Percentiles rank a stretch among this genome's conserved stretches.
Conservation (phyloP, 768 basidiomycete genomes). For the Leucocoprinus sp. region DNA sequence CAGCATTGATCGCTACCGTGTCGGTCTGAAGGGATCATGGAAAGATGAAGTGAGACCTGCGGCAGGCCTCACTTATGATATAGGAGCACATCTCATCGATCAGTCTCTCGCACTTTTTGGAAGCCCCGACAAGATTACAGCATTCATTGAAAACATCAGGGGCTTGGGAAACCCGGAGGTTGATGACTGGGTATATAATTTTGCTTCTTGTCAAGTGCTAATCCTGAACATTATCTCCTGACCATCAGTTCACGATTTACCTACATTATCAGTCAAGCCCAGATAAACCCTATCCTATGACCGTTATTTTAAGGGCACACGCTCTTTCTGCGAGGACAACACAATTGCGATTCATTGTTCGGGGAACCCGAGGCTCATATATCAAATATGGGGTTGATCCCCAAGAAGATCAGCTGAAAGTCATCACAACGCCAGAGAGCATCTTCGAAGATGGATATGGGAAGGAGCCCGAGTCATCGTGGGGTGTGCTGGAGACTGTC, state of each 20-base stretch:
- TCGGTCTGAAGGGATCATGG: constrained; percentile 63
- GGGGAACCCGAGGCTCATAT: constrained; percentile 65
- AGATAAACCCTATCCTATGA: constrained; percentile 44
- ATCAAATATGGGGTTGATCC: constrained; percentile 70
- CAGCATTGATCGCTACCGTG: constrained; percentile 72
- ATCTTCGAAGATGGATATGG: constrained; percentile 46
- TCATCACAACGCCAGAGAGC: constrained; percentile 35
- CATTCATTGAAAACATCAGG: constrained; percentile 61
- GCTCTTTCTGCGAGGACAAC: constrained; percentile 57
- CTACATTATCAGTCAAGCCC: constrained; percentile 40
- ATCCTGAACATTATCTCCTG: background rate
- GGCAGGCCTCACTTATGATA: constrained; percentile 64
- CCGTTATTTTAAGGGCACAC: constrained; percentile 59
- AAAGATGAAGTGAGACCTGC: constrained; percentile 62
- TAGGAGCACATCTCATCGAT: constrained; percentile 77
- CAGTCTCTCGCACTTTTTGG: constrained; percentile 74
- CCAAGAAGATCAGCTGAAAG: constrained; percentile 72
- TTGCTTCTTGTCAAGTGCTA: background rate
- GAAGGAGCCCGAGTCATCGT: constrained; percentile 52
- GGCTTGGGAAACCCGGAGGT: constrained; percentile 56
- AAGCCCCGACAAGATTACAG: constrained; percentile 57
- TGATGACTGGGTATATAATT: constrained; percentile 51
- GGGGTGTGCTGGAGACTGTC: constrained; percentile 55
- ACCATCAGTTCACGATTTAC: constrained; percentile 41
- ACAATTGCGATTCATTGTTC: constrained; percentile 66